Evolutionary conservation across 345 rosid genomes (phyloP).

Genomic region (Ceriops decandra): DNA sequence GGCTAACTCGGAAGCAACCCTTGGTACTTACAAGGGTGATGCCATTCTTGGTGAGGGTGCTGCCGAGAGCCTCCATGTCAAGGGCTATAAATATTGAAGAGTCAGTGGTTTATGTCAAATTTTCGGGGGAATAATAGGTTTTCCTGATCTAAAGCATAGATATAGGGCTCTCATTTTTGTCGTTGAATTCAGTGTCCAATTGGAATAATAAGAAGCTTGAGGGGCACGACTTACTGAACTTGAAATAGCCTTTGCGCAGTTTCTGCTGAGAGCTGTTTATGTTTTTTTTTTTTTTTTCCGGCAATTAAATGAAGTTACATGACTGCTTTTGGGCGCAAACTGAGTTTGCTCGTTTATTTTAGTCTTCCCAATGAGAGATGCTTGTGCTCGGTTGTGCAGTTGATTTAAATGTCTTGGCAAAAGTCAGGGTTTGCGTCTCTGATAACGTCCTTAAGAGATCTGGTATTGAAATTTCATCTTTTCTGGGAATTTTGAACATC

Average conservation of each 20-base stretch:
- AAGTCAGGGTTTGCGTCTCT: too few species aligned
- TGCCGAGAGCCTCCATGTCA: constrained; percentile 82
- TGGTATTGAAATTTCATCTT: too few species aligned
- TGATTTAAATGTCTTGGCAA: too few species aligned
- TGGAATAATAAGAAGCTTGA: constrained; percentile 1
- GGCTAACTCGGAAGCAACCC: constrained; percentile 93
- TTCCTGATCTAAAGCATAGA: neutral
- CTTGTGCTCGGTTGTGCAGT: too few species aligned
- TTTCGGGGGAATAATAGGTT: neutral
- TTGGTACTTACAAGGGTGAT: constrained; percentile 79
- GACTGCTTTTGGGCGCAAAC: too few species aligned
- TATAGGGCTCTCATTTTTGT: constrained; percentile 6
- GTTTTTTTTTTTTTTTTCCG: too few species aligned
- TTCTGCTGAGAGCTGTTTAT: neutral
- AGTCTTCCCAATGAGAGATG: too few species aligned
- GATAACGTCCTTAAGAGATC: too few species aligned
- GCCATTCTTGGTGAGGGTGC: constrained; percentile 77
- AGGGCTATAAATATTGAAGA: constrained; percentile 78
- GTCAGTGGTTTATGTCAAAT: neutral
- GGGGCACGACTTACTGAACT: neutral
- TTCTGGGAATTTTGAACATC: too few species aligned
- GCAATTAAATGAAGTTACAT: too few species aligned
- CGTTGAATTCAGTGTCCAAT: neutral
- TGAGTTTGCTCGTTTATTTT: too few species aligned
- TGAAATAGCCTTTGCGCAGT: constrained; percentile 1